Evolutionary conservation across 2,329 filamentous ascomycete species (phyloP).

Genomic region (Lachnellula hyalina): DNA sequence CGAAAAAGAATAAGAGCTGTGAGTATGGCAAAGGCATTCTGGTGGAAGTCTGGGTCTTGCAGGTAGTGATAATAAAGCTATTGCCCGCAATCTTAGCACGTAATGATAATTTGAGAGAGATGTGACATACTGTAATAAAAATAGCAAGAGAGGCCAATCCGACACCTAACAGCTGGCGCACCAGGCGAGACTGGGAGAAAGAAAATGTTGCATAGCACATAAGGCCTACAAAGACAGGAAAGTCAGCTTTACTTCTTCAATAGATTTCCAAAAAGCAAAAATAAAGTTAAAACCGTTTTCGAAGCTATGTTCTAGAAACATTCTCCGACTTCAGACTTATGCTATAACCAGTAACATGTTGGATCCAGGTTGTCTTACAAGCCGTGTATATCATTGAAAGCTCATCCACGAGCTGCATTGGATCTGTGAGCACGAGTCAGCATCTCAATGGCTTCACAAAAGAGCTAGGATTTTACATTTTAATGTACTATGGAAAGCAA

Average conservation of each 20-base stretch:
- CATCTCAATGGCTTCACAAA: not conserved
- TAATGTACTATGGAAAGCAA: slow-evolving; percentile 37
- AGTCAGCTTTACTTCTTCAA: no score
- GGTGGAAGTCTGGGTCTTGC: slow-evolving; percentile 67
- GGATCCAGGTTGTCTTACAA: slow-evolving; percentile 32
- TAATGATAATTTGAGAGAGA: slow-evolving; percentile 47
- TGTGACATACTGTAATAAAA: slow-evolving; percentile 48
- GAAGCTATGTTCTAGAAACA: no score
- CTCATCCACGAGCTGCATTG: slow-evolving; percentile 67
- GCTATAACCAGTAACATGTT: no score
- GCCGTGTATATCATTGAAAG: slow-evolving; percentile 70
- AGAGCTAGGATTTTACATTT: slow-evolving; percentile 31
- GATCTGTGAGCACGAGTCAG: slow-evolving; percentile 41
- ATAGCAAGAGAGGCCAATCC: slow-evolving; percentile 45
- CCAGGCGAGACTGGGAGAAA: slow-evolving; percentile 45
- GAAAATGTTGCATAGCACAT: slow-evolving; percentile 67
- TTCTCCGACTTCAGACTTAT: no score
- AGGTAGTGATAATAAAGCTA: slow-evolving; percentile 65
- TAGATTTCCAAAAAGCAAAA: no score
- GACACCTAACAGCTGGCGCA: slow-evolving; percentile 45
- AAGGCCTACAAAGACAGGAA: slow-evolving; percentile 29
- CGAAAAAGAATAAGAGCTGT: slow-evolving; percentile 56
- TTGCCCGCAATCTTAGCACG: slow-evolving; percentile 18
- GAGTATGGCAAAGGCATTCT: slow-evolving; percentile 60
- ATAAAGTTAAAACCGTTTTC: no score